A percentile compares a stretch with the other conserved stretches of the same genome.
Conservation (phyloP, 2,329 filamentous ascomycete genomes). For the Fusarium avenaceum region DNA sequence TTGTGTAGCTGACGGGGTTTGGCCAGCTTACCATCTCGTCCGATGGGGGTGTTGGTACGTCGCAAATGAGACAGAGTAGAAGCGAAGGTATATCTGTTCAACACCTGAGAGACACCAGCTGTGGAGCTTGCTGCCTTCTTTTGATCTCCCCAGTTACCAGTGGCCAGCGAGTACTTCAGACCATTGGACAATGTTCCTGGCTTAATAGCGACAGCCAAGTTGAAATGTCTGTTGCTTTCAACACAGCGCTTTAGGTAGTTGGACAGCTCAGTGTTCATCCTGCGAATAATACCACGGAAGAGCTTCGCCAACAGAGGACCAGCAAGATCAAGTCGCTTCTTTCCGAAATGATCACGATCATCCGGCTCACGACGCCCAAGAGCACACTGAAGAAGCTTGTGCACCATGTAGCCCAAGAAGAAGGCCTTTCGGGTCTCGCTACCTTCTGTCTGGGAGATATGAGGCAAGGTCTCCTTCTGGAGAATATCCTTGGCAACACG, state of each 20-base stretch:
- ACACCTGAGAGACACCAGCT: constrained; percentile 96
- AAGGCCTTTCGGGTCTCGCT: constrained; percentile 97
- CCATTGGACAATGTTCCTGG: constrained; percentile 91
- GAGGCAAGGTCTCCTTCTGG: constrained; percentile 95
- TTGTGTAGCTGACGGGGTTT: constrained; percentile 94
- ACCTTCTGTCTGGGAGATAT: constrained; percentile 95
- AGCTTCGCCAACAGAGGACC: constrained; percentile 95
- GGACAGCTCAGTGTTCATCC: constrained; percentile 91
- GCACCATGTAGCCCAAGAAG: constrained; percentile 99
- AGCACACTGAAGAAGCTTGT: constrained; percentile 92
- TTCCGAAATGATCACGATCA: constrained; percentile 98
- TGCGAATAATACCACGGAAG: constrained; percentile 91
- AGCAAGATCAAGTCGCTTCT: constrained; percentile 96
- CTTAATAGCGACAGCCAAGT: constrained; percentile 91
- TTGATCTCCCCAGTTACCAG: constrained; percentile 99
- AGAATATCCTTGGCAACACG: constrained; percentile 93
- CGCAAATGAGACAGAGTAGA: constrained; percentile 97
- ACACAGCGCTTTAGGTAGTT: constrained; percentile 93
- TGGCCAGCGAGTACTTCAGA: constrained; percentile 95
- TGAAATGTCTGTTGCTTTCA: constrained; percentile 89
- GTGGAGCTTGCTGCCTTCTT: constrained; percentile 97
- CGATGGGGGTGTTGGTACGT: constrained; percentile 95
- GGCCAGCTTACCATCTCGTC: constrained; percentile 96
- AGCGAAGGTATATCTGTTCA: constrained; percentile 97
- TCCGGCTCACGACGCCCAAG: constrained; percentile 94